Evolutionary conservation across 2,329 filamentous ascomycete species (phyloP).

Genomic region (Chaetomiaceae sp.): DNA sequence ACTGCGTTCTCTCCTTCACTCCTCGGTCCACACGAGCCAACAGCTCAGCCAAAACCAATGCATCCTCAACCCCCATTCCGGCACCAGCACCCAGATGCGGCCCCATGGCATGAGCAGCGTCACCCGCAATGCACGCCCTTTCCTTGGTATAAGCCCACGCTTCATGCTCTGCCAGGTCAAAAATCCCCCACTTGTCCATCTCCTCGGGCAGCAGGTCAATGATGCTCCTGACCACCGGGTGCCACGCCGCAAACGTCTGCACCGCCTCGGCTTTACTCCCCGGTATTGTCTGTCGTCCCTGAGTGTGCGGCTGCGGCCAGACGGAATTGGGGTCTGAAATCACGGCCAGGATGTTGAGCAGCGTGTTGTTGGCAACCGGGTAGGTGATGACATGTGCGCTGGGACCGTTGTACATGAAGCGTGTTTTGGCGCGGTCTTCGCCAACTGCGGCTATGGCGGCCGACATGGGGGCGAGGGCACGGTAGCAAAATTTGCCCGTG

Average conservation of each 20-base stretch:
- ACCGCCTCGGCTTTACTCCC: slow-evolving; percentile 39
- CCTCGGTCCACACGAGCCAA: slow-evolving; percentile 23
- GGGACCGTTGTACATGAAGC: slow-evolving; percentile 54
- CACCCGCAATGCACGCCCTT: slow-evolving; percentile 47
- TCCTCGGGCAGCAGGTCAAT: slow-evolving; percentile 43
- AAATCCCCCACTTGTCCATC: slow-evolving; percentile 49
- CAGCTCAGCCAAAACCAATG: slow-evolving; percentile 40
- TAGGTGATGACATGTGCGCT: slow-evolving; percentile 58
- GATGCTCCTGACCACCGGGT: slow-evolving; percentile 35
- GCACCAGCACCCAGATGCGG: slow-evolving; percentile 55
- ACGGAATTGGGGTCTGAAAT: slow-evolving; percentile 34
- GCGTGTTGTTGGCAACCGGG: slow-evolving; percentile 51
- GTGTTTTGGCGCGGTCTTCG: slow-evolving; percentile 42
- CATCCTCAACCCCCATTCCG: slow-evolving; percentile 54
- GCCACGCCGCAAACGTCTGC: slow-evolving; percentile 41
- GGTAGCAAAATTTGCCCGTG: slow-evolving; percentile 57
- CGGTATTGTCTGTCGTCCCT: slow-evolving; percentile 25
- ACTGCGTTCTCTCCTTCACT: neutral
- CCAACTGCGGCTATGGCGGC: slow-evolving; percentile 47
- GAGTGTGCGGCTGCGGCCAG: slow-evolving; percentile 21
- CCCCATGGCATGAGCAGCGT: slow-evolving; percentile 53
- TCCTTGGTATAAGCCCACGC: slow-evolving; percentile 41
- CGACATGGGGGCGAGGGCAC: slow-evolving; percentile 57
- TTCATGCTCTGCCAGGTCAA: slow-evolving; percentile 45
- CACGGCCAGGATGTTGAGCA: slow-evolving; percentile 55